Base-by-base conservation (phyloP, 2,329 filamentous ascomycete genomes). In the Colletotrichum viniferum region DNA sequence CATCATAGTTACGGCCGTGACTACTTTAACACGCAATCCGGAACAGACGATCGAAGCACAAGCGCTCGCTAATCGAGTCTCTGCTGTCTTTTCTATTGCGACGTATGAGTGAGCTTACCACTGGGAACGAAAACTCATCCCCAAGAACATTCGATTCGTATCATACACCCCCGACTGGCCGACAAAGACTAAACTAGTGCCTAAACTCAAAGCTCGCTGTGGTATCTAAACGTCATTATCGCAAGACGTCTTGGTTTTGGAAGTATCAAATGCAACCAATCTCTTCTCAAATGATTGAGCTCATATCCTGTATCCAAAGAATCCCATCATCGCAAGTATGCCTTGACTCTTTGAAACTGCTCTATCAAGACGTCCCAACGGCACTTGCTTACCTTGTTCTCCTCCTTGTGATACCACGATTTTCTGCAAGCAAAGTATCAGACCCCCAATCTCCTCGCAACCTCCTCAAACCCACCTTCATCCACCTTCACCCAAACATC, bases 401-500 rank as follows among this genome's bases (percentile, higher is more conserved):
- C 6, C 43, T 21, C 13, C 43, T 52, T 4, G 7, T 52, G 43
- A 21, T 4, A 4, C 7, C n/a, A 3, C n/a, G n/a, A 21, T 4
- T n/a, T 21, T 21, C 38, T 52, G 12, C 4, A 52, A 13, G n/a
- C 43, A 52, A 52, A 52, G 9, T 0, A n/a, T 76, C 64, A 76
- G 36, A 24, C 64, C 3, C 73, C 76, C 24, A 86, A 71, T 61
- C 78, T 78, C 61, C 78, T 69, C 14, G 82, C 81, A 70, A 85
- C 69, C 21, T 79, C 78, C 26, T 81, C 68, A 43, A 86, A 80
- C 1, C 85, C 85, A 2, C 77, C 79, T 36, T 84, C 80, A 1
- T 77, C 80, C 69, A 82, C 80, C 2, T 76, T 71, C 24, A 86
- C 79, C 85, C 85, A 86, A 34, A 86, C 28, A 76, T 86, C 85